A percentile compares a stretch with the other conserved stretches of the same genome.
phyloP scores from a whole-genome alignment of 768 basidiomycete species.

The Tylopilus intermedius region DNA sequence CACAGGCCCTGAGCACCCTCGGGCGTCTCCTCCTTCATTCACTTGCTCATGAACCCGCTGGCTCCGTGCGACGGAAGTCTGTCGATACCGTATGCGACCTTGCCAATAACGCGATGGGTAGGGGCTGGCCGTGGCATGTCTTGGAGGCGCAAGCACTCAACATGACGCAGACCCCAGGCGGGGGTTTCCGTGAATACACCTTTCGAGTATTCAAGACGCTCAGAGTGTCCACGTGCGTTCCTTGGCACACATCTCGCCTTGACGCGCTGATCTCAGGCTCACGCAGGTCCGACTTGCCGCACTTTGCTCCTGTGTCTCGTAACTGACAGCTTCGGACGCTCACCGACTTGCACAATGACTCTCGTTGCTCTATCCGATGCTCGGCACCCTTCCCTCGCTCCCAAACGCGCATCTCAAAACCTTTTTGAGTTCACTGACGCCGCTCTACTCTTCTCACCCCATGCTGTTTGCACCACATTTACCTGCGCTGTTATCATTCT shows the following conservation, averaged over 20 bases:
- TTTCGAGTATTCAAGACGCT: constrained; percentile 66
- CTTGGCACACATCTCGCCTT: background rate
- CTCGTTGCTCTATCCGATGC: constrained; percentile 63
- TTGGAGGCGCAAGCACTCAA: constrained; percentile 66
- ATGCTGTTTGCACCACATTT: constrained; percentile 73
- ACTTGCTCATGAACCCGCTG: constrained; percentile 54
- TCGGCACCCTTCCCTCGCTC: constrained; percentile 65
- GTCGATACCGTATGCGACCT: constrained; percentile 75
- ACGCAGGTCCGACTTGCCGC: constrained; percentile 68
- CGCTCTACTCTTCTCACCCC: constrained; percentile 63
- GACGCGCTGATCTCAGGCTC: background rate
- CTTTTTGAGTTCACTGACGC: constrained; percentile 66
- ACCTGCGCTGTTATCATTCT: constrained; percentile 60
- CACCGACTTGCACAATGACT: constrained; percentile 58
- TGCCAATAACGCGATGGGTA: constrained; percentile 66
- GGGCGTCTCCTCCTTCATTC: constrained; percentile 71
- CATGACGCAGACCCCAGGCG: constrained; percentile 44
- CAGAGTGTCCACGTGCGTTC: constrained; percentile 57
- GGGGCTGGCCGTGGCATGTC: constrained; percentile 79
- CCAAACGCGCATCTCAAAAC: constrained; percentile 50
- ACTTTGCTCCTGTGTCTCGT: constrained; percentile 63
- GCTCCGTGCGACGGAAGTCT: constrained; percentile 60
- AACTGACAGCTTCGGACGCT: constrained; percentile 58
- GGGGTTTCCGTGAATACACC: constrained; percentile 52
- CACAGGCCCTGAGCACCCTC: constrained; percentile 59